Percentiles rank a stretch among this genome's conserved stretches.
Conservation (phyloP, 176 grass and related monocot species). For the Saccharum spontaneum region DNA sequence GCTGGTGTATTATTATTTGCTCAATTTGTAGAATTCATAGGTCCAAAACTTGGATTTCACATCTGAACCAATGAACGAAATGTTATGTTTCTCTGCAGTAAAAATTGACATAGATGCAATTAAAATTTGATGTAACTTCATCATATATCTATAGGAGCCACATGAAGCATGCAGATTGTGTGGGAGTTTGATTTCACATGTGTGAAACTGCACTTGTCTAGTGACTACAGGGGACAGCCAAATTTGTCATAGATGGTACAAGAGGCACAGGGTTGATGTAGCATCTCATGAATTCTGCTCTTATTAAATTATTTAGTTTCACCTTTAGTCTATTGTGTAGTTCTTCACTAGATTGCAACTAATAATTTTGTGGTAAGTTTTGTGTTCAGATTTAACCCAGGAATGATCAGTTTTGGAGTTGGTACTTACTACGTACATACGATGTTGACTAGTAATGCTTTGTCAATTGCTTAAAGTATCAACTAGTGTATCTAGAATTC, state of each 20-base stretch:
- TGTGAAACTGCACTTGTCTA: conserved; percentile 7
- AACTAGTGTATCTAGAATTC: not conserved
- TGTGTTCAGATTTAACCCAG: not conserved
- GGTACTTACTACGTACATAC: not conserved
- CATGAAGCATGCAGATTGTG: not conserved
- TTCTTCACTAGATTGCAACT: conserved; percentile 2
- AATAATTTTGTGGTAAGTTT: not conserved
- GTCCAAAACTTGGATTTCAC: conserved; percentile 3
- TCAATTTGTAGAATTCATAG: not conserved
- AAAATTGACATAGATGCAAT: not conserved
- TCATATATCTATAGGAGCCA: not conserved
- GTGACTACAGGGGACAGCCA: not conserved
- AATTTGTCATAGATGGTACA: not conserved
- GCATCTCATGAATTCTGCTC: conserved; percentile 6
- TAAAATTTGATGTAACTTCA: not conserved
- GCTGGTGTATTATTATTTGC: not conserved
- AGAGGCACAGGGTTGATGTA: not conserved
- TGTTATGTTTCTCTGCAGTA: not conserved
- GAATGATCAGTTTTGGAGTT: not conserved
- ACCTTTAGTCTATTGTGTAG: not conserved
- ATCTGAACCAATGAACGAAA: not conserved
- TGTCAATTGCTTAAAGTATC: not conserved
- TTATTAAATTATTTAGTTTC: not conserved
- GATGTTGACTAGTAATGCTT: not conserved
- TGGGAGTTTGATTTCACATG: conserved; percentile 17